Percentiles rank a stretch among this genome's conserved stretches.
phyloP scores from a whole-genome alignment of 164 flowering plant genomes.

The Magnolia changhungtana region DNA sequence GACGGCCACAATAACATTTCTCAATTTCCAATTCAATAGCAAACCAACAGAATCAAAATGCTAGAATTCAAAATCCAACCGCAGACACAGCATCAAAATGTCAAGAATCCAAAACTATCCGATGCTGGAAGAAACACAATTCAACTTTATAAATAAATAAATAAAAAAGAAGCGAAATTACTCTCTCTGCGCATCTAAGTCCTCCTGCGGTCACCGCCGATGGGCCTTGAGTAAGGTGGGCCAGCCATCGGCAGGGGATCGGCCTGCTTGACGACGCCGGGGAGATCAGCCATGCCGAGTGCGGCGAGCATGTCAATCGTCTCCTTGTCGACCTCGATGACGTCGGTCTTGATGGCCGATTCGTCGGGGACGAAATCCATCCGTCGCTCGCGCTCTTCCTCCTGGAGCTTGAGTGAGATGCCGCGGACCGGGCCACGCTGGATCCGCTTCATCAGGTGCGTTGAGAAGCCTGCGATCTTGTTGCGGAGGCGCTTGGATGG shows the following conservation, averaged over 20 bases:
- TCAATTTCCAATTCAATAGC: neutral
- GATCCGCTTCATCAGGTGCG: constrained; percentile 76
- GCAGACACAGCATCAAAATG: neutral
- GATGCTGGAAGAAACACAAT: neutral
- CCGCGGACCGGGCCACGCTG: constrained; percentile 74
- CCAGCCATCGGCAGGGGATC: constrained; percentile 11
- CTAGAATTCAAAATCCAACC: neutral
- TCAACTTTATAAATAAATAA: neutral
- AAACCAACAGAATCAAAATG: neutral
- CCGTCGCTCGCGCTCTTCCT: constrained; percentile 75
- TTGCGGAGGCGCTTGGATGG: constrained; percentile 74
- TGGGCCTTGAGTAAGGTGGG: neutral
- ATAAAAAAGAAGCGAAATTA: neutral
- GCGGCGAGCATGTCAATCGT: constrained; percentile 69
- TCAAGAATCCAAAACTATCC: too few species aligned
- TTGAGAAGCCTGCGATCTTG: constrained; percentile 79
- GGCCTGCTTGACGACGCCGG: constrained; percentile 51
- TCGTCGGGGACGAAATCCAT: constrained; percentile 82
- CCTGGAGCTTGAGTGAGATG: constrained; percentile 70
- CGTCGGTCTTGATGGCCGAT: constrained; percentile 59
- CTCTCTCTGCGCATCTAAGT: neutral
- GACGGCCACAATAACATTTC: neutral
- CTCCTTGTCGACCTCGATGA: constrained; percentile 67
- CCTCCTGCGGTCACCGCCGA: neutral
- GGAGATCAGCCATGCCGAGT: constrained; percentile 66